Conservation (phyloP, 805 yeast species). For the Schwanniomyces vanrijiae region DNA sequence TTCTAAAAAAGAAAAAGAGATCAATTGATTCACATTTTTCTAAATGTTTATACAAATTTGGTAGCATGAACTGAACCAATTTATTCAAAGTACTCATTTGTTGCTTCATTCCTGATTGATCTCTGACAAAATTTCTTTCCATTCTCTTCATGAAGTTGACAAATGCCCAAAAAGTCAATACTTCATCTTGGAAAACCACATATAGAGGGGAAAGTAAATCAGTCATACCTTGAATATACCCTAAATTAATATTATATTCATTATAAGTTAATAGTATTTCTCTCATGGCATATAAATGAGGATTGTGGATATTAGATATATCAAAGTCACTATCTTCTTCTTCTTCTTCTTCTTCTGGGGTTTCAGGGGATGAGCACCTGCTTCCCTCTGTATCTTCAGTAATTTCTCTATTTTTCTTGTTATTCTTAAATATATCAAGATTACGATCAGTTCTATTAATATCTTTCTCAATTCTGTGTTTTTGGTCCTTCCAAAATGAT, state of each 20-base stretch:
- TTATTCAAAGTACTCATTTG: slow-evolving; percentile 85
- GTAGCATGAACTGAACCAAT: slow-evolving; percentile 86
- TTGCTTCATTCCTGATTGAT: slow-evolving; percentile 88
- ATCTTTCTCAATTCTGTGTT: slow-evolving; percentile 88
- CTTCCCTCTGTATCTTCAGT: slow-evolving; percentile 23
- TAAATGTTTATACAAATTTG: slow-evolving; percentile 77
- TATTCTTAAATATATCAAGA: slow-evolving; percentile 56
- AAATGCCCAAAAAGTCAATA: slow-evolving; percentile 86
- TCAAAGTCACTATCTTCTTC: slow-evolving; percentile 52
- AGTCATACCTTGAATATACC: slow-evolving; percentile 98
- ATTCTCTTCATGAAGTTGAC: slow-evolving; percentile 85
- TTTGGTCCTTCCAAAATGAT: slow-evolving; percentile 86
- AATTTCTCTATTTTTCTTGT: slow-evolving; percentile 27
- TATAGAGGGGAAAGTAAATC: slow-evolving; percentile 88
- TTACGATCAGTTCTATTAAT: slow-evolving; percentile 88
- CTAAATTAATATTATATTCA: slow-evolving; percentile 77
- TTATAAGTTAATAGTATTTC: slow-evolving; percentile 85
- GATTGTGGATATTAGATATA: slow-evolving; percentile 65
- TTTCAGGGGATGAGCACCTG: slow-evolving; percentile 31
- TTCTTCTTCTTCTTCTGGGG: slow-evolving; percentile 30
- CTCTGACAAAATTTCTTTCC: slow-evolving; percentile 92
- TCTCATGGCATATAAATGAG: slow-evolving; percentile 69
- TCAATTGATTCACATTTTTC: slow-evolving; percentile 87
- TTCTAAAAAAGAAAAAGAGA: slow-evolving; percentile 89
- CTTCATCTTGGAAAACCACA: slow-evolving; percentile 63